phyloP scores from a whole-genome alignment of 2,329 filamentous ascomycete species.

The Aspergillus neotritici region DNA sequence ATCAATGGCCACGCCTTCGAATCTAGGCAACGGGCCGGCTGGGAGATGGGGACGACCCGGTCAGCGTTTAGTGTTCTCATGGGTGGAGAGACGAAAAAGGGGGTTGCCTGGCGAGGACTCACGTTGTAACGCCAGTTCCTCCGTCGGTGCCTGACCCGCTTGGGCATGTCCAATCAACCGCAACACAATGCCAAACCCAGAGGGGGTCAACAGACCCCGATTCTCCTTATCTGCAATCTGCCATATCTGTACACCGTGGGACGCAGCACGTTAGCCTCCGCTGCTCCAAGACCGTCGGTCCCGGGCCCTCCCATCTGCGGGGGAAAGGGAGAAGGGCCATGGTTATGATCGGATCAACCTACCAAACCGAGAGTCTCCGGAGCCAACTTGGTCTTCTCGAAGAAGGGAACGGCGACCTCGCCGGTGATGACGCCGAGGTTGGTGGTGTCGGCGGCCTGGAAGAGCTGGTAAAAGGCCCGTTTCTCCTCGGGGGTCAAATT shows the following conservation, averaged over 20 bases:
- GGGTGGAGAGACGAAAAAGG: background rate
- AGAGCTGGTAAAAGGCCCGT: conserved; percentile 85
- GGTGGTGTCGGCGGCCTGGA: conserved; percentile 87
- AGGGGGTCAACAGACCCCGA: conserved; percentile 82
- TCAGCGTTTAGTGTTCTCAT: background rate
- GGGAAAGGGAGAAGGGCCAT: background rate
- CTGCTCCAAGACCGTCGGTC: background rate
- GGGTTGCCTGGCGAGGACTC: conserved; percentile 21
- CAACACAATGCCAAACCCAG: conserved; percentile 88
- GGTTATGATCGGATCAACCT: conserved; percentile 30
- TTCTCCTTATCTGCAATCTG: conserved; percentile 98
- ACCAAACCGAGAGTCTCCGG: conserved; percentile 84
- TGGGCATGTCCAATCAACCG: conserved; percentile 95
- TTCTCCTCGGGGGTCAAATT: conserved; percentile 91
- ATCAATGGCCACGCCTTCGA: conserved; percentile 65
- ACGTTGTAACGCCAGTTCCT: conserved; percentile 76
- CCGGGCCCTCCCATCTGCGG: background rate
- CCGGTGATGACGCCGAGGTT: conserved; percentile 90
- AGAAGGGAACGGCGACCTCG: conserved; percentile 94
- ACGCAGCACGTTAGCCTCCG: conserved; percentile 5
- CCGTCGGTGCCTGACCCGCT: conserved; percentile 71
- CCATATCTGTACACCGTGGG: conserved; percentile 69
- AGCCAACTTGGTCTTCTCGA: conserved; percentile 88
- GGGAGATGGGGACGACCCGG: conserved; percentile 10
- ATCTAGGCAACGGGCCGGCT: conserved; percentile 81